Evolutionary conservation across 2,329 filamentous ascomycete genomes (phyloP).

Genomic region (Fulvia fulva): DNA sequence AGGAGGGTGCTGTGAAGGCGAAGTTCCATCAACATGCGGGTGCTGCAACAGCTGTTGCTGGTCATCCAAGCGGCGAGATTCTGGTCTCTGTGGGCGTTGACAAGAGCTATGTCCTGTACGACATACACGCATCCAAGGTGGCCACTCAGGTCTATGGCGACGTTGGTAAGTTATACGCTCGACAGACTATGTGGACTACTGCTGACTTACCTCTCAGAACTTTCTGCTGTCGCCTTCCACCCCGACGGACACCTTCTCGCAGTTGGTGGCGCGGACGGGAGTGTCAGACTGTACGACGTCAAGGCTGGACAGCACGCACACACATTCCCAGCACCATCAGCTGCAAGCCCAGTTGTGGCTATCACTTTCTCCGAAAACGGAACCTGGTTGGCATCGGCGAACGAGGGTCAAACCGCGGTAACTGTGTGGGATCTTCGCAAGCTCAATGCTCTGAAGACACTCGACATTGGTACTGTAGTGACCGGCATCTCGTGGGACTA

Average conservation of each 20-base stretch:
- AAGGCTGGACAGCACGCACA: conserved; percentile 74
- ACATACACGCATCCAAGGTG: conserved; percentile 63
- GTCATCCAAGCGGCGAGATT: conserved; percentile 79
- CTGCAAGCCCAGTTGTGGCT: conserved; percentile 62
- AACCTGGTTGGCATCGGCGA: conserved; percentile 84
- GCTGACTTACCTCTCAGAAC: conserved; percentile 48
- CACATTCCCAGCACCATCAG: conserved; percentile 56
- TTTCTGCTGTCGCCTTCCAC: conserved; percentile 81
- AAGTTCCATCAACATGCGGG: conserved; percentile 80
- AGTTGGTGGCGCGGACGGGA: conserved; percentile 71
- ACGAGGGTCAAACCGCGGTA: conserved; percentile 71
- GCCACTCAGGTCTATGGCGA: conserved; percentile 77
- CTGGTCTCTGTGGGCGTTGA: conserved; percentile 84
- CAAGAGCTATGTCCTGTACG: conserved; percentile 90
- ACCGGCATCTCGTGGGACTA: conserved; percentile 85
- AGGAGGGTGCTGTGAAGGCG: conserved; percentile 64
- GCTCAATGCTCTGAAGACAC: conserved; percentile 72
- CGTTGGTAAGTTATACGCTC: conserved; percentile 73
- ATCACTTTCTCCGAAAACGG: conserved; percentile 94
- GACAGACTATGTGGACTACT: too few relatives aligned
- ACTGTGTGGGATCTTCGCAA: conserved; percentile 92
- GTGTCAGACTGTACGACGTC: conserved; percentile 85
- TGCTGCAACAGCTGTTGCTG: conserved; percentile 67
- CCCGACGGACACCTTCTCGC: conserved; percentile 94
- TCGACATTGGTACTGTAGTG: conserved; percentile 78